Base-by-base conservation (phyloP, 2,329 filamentous ascomycete species). In the Thielaviopsis euricoi region DNA sequence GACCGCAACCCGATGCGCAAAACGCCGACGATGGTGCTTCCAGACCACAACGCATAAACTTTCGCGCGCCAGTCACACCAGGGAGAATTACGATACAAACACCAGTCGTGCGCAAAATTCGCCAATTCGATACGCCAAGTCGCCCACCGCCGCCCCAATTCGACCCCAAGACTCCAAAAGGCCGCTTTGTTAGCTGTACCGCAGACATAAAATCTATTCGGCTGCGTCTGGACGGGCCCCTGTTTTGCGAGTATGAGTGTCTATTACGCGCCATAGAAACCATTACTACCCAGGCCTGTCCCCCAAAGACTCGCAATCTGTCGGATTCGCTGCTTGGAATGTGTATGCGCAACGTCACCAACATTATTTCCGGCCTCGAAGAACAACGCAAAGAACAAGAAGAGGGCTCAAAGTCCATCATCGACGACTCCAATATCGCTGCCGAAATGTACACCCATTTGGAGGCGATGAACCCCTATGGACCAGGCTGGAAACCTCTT, bases 391-490 rank as follows among this genome's bases (percentile, higher is more conserved):
- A 57, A 57, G 69, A 13, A 66, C 67, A 2, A 62, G 62, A 9
- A 66, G 65, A 22, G 52, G 70, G 25, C 63, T 65, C 15, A 59
- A 68, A 10, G 46, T 53, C 40, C 10, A 10, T 54, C 13, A 17
- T 48, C 12, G 40, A 17, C 6, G 56, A 55, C 25, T 37, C 15
- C 22, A 33, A 55, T 43, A n/a, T 49, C 15, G 22, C 65, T 2
- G 64, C 62, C 13, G 67, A 69, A 25, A 62, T 71, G 22, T 71
- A 71, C 49, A 64, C 63, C 6, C 68, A 71, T 52, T 64, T 71
- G 2, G 69, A 71, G 49, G 61, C 60, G 3, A 69, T 69, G 19
- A 59, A 62, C 6, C 43, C 56, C 4, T 46, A 52, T 10, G 62
- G 55, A 12, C 53, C 57, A 13, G 70, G 68, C n/a, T 71, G 69